These are phyloP conservation scores for Phellopilus nigrolimitatus DNA, from an alignment of 1,284 basidiomycete genomes.

Conservation along the genomic window DNA sequence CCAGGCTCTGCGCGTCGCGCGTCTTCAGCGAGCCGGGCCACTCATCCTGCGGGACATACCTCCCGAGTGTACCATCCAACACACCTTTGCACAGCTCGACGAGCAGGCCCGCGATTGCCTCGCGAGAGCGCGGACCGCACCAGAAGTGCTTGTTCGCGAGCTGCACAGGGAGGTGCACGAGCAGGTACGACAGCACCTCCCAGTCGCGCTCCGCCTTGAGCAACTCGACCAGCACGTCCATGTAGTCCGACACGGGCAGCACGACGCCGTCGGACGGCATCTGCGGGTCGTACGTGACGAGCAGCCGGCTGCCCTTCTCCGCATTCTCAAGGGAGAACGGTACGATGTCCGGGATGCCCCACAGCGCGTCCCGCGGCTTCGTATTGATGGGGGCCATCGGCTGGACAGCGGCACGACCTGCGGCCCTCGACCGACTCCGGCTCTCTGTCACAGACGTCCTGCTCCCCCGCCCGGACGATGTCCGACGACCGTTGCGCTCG, in stretches of 20 bases:
- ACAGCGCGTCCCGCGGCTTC: slow-evolving; percentile 54
- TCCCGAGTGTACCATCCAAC: slow-evolving; percentile 53
- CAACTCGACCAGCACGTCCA: slow-evolving; percentile 63
- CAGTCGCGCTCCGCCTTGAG: slow-evolving; percentile 80
- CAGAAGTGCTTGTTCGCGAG: slow-evolving; percentile 95
- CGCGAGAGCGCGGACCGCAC: slow-evolving; percentile 80
- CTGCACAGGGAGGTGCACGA: slow-evolving; percentile 90
- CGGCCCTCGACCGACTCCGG: slow-evolving; percentile 67
- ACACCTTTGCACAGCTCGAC: slow-evolving; percentile 69
- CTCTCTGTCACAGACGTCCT: slow-evolving; percentile 48
- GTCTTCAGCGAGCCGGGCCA: slow-evolving; percentile 64
- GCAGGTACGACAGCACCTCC: slow-evolving; percentile 91
- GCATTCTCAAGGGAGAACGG: slow-evolving; percentile 62
- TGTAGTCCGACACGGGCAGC: slow-evolving; percentile 79
- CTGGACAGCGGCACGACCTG: slow-evolving; percentile 27
- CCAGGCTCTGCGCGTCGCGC: slow-evolving; percentile 84
- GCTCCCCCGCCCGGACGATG: slow-evolving; percentile 54
- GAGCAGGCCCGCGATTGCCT: slow-evolving; percentile 62
- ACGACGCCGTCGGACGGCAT: slow-evolving; percentile 45
- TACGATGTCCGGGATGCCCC: slow-evolving; percentile 75
- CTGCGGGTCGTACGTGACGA: slow-evolving; percentile 72
- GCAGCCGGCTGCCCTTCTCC: slow-evolving; percentile 68
- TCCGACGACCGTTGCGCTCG: slow-evolving; percentile 50
- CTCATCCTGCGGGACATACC: slow-evolving; percentile 44
- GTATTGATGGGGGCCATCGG: slow-evolving; percentile 27